These are phyloP conservation scores for Gaillardinia entomophila DNA, from an alignment of 805 yeast genomes.

Conservation along the genomic window DNA sequence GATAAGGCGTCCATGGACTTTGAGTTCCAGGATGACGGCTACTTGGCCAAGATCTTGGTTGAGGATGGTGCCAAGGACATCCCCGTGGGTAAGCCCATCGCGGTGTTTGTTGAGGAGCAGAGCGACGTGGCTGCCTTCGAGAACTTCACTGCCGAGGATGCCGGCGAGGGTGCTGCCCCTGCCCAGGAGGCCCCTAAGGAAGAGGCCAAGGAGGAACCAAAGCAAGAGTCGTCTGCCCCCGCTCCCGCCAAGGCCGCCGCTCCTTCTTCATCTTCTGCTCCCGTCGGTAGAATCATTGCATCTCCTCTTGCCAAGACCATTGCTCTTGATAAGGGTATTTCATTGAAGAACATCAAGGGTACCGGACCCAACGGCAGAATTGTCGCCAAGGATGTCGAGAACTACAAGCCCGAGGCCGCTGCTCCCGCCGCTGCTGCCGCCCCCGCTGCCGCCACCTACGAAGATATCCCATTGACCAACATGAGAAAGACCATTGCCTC, in stretches of 20 bases:
- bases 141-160: conserved; percentile 78
- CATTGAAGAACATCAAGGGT: conserved; percentile 80
- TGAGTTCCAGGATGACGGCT: conserved; percentile 97
- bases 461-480: conserved; percentile 78
- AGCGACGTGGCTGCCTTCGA: conserved; percentile 84
- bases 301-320: conserved; percentile 92
- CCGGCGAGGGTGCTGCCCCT: conserved; percentile 50
- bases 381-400: conserved; percentile 84
- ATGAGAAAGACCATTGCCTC: conserved; percentile 94
- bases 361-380: conserved; percentile 96
- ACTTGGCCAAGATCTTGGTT: conserved; percentile 77
- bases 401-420: conserved; percentile 46
- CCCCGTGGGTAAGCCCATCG: conserved; percentile 94
- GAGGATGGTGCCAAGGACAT: conserved; percentile 84
- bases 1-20: conserved; percentile 98
- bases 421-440: conserved; percentile 41
- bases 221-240: conserved; percentile 25
- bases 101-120: conserved; percentile 87
- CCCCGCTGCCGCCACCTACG: conserved; percentile 54
- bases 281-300: conserved; percentile 73
- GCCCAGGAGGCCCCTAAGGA: conserved; percentile 30
- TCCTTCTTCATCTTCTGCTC: conserved; percentile 28
- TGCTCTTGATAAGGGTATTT: conserved; percentile 88
- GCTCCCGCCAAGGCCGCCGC: conserved; percentile 18
- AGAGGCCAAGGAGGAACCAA: conserved; percentile 19